Percentiles rank a stretch among this genome's conserved stretches.
These are phyloP conservation scores for Oryza rufipogon DNA, from an alignment of 176 grass and related monocot genomes.

Conservation along the genomic window DNA sequence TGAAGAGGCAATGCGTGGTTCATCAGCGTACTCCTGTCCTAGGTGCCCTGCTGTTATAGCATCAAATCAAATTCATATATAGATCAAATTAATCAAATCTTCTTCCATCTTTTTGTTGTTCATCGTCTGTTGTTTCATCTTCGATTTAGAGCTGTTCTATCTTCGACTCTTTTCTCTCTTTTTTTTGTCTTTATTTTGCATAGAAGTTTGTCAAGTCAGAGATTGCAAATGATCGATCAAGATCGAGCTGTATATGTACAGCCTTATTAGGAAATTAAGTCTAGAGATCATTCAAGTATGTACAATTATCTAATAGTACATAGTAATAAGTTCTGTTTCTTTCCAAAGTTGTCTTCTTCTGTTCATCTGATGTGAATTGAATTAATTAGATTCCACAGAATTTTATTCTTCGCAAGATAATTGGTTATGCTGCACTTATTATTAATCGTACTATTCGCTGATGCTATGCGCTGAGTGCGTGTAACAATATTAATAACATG, in stretches of 20 bases:
- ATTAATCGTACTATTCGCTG: neutral
- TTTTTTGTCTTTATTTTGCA: conserved; percentile 19
- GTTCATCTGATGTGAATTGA: neutral
- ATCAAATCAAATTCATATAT: neutral
- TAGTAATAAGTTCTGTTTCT: conserved; percentile 26
- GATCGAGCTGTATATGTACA: conserved; percentile 31
- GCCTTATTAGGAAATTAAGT: neutral
- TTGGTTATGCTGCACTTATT: neutral
- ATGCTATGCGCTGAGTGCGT: neutral
- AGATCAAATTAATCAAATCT: neutral
- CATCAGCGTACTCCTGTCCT: conserved; percentile 44
- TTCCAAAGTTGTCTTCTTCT: neutral
- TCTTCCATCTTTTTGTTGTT: conserved; percentile 1
- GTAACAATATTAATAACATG: neutral
- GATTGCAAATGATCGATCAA: conserved; percentile 12
- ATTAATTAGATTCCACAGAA: neutral
- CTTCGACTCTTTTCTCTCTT: neutral
- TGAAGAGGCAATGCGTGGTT: conserved; percentile 51
- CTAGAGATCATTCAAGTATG: conserved; percentile 21
- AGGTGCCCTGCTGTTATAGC: conserved; percentile 56
- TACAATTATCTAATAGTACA: neutral
- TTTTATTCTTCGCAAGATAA: neutral
- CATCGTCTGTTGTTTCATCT: conserved; percentile 12
- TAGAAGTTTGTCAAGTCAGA: neutral
- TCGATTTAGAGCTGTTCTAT: neutral